A percentile compares a stretch with the other conserved stretches of the same genome.
phyloP scores from a whole-genome alignment of 495 filamentous ascomycete species.

The Coniosporium apollinis region DNA sequence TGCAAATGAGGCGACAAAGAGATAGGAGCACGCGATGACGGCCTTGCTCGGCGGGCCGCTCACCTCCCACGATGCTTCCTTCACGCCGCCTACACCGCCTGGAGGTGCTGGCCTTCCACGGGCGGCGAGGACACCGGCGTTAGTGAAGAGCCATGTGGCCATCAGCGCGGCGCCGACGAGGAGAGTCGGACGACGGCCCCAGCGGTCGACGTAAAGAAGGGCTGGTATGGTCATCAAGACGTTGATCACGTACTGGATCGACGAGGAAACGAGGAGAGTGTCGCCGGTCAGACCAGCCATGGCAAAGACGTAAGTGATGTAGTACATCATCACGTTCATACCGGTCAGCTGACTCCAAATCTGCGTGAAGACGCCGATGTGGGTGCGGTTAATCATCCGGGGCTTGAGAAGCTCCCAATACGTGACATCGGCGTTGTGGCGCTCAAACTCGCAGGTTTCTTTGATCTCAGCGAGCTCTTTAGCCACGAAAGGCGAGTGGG shows the following conservation, averaged over 20 bases:
- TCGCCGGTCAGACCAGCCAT: slow-evolving; percentile 49
- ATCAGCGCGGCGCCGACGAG: slow-evolving; percentile 49
- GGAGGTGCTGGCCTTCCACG: slow-evolving; percentile 19
- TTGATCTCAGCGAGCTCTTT: slow-evolving; percentile 56
- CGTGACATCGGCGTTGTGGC: slow-evolving; percentile 39
- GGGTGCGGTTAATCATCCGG: slow-evolving; percentile 57
- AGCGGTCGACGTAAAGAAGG: slow-evolving; percentile 36
- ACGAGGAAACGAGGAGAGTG: slow-evolving; percentile 46
- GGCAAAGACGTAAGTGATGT: slow-evolving; percentile 49
- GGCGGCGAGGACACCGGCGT: slow-evolving; percentile 47
- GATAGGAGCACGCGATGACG: slow-evolving; percentile 26
- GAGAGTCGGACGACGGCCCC: slow-evolving; percentile 46
- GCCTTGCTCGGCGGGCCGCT: slow-evolving; percentile 18
- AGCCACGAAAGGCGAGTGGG: slow-evolving; percentile 40
- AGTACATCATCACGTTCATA: slow-evolving; percentile 75
- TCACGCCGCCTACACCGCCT: slow-evolving; percentile 14
- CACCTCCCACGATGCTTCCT: slow-evolving; percentile 15
- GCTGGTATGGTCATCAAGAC: slow-evolving; percentile 31
- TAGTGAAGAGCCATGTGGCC: slow-evolving; percentile 51
- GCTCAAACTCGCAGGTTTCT: slow-evolving; percentile 53
- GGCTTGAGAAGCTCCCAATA: slow-evolving; percentile 55
- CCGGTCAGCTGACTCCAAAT: slow-evolving; percentile 76
- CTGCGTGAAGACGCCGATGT: slow-evolving; percentile 61
- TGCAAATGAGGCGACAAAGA: slow-evolving; percentile 30
- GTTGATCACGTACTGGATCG: slow-evolving; percentile 62